Evolutionary conservation across 148 eudicot genomes (phyloP).

Genomic region (Chenopodium album): DNA sequence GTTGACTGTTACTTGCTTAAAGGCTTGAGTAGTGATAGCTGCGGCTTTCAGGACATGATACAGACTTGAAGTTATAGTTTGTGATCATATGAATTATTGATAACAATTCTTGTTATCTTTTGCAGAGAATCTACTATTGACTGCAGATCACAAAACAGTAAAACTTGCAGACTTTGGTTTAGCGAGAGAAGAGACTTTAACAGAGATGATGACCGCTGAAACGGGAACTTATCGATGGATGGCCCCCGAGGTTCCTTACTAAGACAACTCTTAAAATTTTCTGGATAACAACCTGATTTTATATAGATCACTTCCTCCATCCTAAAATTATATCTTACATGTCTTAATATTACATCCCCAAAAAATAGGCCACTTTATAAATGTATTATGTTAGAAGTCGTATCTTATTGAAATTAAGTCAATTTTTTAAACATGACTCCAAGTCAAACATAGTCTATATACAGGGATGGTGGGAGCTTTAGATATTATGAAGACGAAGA

Average conservation of each 20-base stretch:
- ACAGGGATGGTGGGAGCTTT: neutral
- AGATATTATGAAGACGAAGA: neutral
- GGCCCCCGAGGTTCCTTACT: slow-evolving; percentile 68
- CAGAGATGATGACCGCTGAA: slow-evolving; percentile 79
- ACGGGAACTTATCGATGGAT: slow-evolving; percentile 73
- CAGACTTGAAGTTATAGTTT: neutral
- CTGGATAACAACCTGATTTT: neutral
- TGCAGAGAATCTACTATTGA: slow-evolving; percentile 70
- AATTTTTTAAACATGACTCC: neutral
- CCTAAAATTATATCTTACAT: neutral
- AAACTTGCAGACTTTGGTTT: slow-evolving; percentile 78
- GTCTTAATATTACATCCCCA: neutral
- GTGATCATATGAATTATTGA: slow-evolving; percentile 5
- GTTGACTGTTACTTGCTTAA: slow-evolving; percentile 12
- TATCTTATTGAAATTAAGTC: too few species aligned
- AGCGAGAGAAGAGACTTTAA: slow-evolving; percentile 68
- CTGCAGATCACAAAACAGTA: slow-evolving; percentile 56
- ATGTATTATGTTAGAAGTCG: neutral
- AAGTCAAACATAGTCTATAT: neutral
- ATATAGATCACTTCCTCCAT: neutral
- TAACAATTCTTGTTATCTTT: slow-evolving; percentile 12
- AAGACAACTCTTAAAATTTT: neutral
- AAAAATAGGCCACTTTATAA: neutral
- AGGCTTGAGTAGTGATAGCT: slow-evolving; percentile 4
- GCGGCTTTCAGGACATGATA: neutral